These are phyloP conservation scores for Lactuca sativa DNA, from an alignment of 129 eudicot species.

Conservation along the genomic window DNA sequence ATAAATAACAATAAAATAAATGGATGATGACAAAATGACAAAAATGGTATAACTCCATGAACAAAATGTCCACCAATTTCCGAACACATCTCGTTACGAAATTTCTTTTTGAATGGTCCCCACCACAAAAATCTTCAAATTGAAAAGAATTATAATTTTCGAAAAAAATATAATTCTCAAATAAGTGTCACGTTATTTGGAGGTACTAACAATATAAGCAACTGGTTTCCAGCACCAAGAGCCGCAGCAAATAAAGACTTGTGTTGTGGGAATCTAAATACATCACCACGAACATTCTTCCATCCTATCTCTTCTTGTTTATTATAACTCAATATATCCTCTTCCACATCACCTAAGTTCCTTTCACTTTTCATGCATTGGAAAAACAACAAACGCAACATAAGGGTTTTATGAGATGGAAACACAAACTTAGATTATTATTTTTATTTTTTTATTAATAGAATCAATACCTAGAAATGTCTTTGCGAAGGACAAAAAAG, in stretches of 20 bases:
- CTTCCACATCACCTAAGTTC: constrained; percentile 60
- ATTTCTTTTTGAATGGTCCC: too few species aligned
- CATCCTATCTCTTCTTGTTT: constrained; percentile 71
- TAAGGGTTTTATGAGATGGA: constrained; percentile 5
- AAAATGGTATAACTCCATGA: too few species aligned
- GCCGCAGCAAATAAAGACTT: too few species aligned
- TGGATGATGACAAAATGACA: too few species aligned
- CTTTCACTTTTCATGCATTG: constrained; percentile 18
- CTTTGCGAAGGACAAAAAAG: constrained; percentile 63
- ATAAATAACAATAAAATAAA: too few species aligned
- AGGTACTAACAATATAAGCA: constrained; percentile 55
- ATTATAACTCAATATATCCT: constrained; percentile 29
- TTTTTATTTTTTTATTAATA: background rate
- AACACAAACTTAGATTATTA: background rate
- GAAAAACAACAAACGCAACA: background rate
- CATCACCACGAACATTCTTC: constrained; percentile 82
- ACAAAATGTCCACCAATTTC: too few species aligned
- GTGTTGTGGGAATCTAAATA: constrained; percentile 48
- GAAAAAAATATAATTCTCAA: too few species aligned
- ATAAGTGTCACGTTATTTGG: background rate
- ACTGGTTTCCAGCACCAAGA: constrained; percentile 63
- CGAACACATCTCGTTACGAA: too few species aligned
- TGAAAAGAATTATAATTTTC: background rate
- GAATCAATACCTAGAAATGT: constrained; percentile 55
- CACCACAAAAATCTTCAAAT: too few species aligned